phyloP scores from a whole-genome alignment of 2,329 filamentous ascomycete species.

The Phaeosphaeriaceae sp. region DNA sequence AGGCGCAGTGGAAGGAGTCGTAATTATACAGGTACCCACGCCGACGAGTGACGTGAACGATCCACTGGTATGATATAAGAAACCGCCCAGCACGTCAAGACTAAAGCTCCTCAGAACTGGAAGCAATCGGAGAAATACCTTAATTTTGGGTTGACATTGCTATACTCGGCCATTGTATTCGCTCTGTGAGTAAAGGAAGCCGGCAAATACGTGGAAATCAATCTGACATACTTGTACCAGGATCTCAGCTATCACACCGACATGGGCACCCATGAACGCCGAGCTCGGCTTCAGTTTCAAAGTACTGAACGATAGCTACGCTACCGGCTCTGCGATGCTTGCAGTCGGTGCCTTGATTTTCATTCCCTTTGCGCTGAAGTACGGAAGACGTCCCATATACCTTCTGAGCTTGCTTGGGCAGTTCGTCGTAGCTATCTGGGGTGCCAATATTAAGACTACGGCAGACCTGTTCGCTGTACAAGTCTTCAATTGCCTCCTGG shows the following conservation, averaged over 20 bases:
- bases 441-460: slow-evolving; percentile 51
- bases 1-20: slow-evolving; percentile 3
- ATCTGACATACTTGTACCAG: not conserved
- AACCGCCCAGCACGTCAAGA: not conserved
- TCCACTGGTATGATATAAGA: slow-evolving; percentile 3
- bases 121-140: slow-evolving; percentile 14
- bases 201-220: not conserved
- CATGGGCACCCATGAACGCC: slow-evolving; percentile 16
- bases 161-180: slow-evolving; percentile 12
- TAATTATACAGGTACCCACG: slow-evolving; percentile 8
- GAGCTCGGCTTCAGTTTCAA: slow-evolving; percentile 33
- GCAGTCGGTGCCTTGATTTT: slow-evolving; percentile 53
- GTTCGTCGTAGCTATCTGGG: slow-evolving; percentile 51
- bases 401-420: slow-evolving; percentile 51
- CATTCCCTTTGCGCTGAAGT: slow-evolving; percentile 57
- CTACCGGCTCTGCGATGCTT: slow-evolving; percentile 52
- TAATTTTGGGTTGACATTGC: slow-evolving; percentile 12
- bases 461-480: slow-evolving; percentile 56
- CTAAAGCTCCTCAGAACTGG: slow-evolving; percentile 6
- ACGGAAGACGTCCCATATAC: slow-evolving; percentile 56
- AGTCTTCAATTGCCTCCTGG: slow-evolving; percentile 52
- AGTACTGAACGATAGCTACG: slow-evolving; percentile 56
- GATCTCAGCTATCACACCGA: slow-evolving; percentile 17
- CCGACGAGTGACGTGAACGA: slow-evolving; percentile 13
- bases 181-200: slow-evolving; percentile 4